A percentile compares a stretch with the other conserved stretches of the same genome.
phyloP scores from a whole-genome alignment of 331 rosid genomes.

The Spiraea crenata region DNA sequence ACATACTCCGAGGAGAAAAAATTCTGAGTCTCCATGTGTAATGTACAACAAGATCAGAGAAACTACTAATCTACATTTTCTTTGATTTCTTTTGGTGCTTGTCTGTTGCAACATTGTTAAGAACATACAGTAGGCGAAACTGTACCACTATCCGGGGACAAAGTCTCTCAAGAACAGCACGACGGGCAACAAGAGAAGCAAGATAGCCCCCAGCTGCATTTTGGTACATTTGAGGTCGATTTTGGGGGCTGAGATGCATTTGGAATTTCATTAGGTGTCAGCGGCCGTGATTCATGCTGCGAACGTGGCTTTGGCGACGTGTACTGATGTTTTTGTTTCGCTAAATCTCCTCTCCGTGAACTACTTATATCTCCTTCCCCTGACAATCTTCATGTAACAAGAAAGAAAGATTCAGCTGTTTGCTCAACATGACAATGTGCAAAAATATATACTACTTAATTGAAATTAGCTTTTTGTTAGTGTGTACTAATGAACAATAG shows the following conservation, averaged over 20 bases:
- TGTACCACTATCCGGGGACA: constrained; percentile 11
- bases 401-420: constrained; percentile 15
- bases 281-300: not conserved
- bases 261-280: constrained; percentile 25
- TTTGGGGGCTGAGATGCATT: constrained; percentile 24
- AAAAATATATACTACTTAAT: not conserved
- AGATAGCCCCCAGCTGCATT: constrained; percentile 36
- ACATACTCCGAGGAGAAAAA: not conserved
- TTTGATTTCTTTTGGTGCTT: not conserved
- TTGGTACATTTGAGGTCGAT: constrained; percentile 1
- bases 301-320: not conserved
- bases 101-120: not conserved
- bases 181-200: constrained; percentile 63
- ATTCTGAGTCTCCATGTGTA: not conserved
- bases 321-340: constrained; percentile 21
- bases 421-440: constrained; percentile 2
- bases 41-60: constrained; percentile 6
- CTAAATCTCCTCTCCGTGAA: constrained; percentile 28
- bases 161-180: constrained; percentile 25
- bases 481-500: too few species aligned
- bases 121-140: not conserved
- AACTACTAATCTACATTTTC: constrained; percentile 5
- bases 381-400: constrained; percentile 41
- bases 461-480: not conserved
- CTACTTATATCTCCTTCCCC: constrained; percentile 39